phyloP scores from a whole-genome alignment of 768 basidiomycete genomes.

The Phaeolepiota aurea region DNA sequence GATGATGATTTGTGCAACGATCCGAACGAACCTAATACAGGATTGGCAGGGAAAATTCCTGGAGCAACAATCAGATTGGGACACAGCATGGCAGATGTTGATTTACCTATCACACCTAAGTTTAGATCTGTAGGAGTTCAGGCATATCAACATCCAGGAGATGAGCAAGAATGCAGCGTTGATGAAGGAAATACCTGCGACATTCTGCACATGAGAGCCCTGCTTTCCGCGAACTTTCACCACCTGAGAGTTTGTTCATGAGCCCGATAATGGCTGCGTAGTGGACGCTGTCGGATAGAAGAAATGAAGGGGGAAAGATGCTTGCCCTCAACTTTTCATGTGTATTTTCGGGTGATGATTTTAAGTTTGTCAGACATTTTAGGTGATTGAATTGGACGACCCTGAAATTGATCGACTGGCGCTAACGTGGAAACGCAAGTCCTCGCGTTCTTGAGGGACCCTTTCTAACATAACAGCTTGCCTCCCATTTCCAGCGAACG shows the following conservation, averaged over 20 bases:
- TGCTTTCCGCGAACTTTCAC: slow-evolving; percentile 21
- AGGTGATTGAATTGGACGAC: neutral
- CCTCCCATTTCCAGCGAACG: too few species aligned
- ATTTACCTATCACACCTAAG: slow-evolving; percentile 42
- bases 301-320: too few species aligned
- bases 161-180: neutral
- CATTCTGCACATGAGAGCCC: slow-evolving; percentile 47
- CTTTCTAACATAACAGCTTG: too few species aligned
- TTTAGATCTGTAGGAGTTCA: slow-evolving; percentile 33
- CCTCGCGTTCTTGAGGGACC: too few species aligned
- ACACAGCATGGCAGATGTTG: neutral
- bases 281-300: too few species aligned
- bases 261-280: neutral
- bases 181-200: slow-evolving; percentile 25
- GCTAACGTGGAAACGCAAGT: neutral
- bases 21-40: slow-evolving; percentile 27
- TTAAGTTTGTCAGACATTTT: neutral
- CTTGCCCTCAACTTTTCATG: too few species aligned
- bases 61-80: slow-evolving; percentile 3
- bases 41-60: slow-evolving; percentile 48
- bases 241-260: slow-evolving; percentile 9
- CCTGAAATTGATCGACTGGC: neutral
- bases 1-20: neutral
- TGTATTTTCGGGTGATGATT: neutral
- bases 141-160: slow-evolving; percentile 1